A percentile compares a stretch with the other conserved stretches of the same genome.
These are phyloP conservation scores for Nothophytophthora sp. DNA, from an alignment of 352 stramenopile genomes.

Conservation along the genomic window DNA sequence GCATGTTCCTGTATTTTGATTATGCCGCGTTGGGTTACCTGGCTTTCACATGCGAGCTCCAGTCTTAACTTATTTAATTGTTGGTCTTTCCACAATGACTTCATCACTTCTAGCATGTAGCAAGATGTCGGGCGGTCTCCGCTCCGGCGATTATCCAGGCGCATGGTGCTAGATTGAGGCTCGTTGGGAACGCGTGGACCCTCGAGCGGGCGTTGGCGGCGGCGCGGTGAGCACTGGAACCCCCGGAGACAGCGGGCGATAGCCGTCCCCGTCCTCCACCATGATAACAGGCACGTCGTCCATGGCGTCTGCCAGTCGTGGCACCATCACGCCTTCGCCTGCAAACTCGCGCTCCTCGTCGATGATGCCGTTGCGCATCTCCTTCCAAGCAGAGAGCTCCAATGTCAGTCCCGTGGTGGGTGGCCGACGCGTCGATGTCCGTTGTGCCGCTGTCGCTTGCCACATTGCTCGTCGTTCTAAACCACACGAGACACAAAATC, in stretches of 20 bases:
- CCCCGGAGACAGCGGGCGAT: constrained; percentile 43
- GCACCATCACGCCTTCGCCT: constrained; percentile 18
- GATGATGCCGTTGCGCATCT: constrained; percentile 53
- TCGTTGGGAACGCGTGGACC: not conserved
- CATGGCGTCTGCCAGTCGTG: constrained; percentile 11
- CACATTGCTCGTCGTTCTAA: constrained; percentile 22
- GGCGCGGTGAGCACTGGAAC: constrained; percentile 19
- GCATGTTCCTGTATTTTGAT: no score
- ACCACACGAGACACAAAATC: not conserved
- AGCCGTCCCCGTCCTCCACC: constrained; percentile 44
- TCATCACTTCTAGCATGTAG: no score
- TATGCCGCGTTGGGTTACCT: no score
- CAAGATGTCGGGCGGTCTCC: no score
- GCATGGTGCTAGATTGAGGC: constrained; percentile 8
- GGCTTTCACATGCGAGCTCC: no score
- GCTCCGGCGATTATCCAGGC: no score
- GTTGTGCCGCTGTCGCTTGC: constrained; percentile 17
- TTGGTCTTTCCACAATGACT: no score
- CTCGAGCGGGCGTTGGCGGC: constrained; percentile 13
- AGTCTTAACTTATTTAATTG: no score
- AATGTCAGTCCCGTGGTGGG: constrained; percentile 33
- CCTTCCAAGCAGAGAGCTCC: constrained; percentile 57
- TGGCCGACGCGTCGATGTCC: constrained; percentile 15
- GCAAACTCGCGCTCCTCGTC: constrained; percentile 43
- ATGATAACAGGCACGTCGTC: constrained; percentile 21